These are phyloP conservation scores for Oryza glaberrima DNA, from an alignment of 176 grass and related monocot species.

Conservation along the genomic window DNA sequence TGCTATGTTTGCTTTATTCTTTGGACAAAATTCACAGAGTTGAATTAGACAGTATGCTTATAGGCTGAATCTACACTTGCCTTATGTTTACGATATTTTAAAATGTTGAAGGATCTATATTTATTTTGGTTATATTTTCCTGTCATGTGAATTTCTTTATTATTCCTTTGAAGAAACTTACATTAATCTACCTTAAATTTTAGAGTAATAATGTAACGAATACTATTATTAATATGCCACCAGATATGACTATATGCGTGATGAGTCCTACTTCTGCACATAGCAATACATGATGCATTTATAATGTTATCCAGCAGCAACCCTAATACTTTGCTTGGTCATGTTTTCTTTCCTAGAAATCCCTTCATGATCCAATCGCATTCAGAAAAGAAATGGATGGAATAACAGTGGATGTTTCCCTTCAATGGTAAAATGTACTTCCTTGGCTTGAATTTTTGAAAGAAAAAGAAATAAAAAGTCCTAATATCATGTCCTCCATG, in stretches of 20 bases:
- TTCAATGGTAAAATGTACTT: constrained; percentile 84
- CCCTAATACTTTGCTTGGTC: constrained; percentile 36
- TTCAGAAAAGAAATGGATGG: constrained; percentile 81
- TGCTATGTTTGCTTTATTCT: constrained; percentile 9
- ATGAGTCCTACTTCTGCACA: constrained; percentile 11
- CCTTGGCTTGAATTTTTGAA: not conserved
- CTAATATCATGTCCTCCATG: constrained; percentile 6
- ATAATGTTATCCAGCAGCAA: constrained; percentile 26
- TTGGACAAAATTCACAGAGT: not conserved
- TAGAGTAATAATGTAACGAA: not conserved
- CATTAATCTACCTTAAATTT: not conserved
- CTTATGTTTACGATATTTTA: constrained; percentile 1
- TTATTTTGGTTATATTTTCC: not conserved
- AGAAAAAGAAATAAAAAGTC: constrained; percentile 5
- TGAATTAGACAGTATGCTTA: constrained; percentile 18
- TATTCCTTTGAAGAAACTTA: constrained; percentile 9
- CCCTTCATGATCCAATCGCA: constrained; percentile 79
- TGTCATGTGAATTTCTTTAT: constrained; percentile 21
- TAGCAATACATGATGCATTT: constrained; percentile 18
- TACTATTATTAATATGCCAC: not conserved
- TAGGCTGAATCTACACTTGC: constrained; percentile 22
- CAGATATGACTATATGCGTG: not conserved
- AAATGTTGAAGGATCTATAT: not conserved
- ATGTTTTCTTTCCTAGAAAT: constrained; percentile 58
- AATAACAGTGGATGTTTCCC: constrained; percentile 80